Base-by-base conservation (phyloP, 805 yeast species). In the Torulaspora maleeae region DNA sequence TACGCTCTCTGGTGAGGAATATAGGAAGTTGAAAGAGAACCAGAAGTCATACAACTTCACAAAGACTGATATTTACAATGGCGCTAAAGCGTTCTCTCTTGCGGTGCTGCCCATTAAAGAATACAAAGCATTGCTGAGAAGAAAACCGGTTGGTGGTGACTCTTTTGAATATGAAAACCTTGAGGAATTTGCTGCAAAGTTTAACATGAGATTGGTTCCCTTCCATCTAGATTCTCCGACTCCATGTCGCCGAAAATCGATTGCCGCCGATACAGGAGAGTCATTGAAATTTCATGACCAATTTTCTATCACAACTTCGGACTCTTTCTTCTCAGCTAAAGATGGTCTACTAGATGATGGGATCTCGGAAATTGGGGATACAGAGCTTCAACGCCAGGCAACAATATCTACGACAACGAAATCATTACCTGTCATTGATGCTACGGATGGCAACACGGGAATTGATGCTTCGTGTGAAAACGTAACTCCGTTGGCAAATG, bases 31-130 rank as follows among this genome's bases (percentile, higher is more conserved):
- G 13, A 41, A 56, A 15, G 67, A 60, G 15, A 59, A 58, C 35
- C 68, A 64, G 47, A 58, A 60, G 41, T 58, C 59, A 17, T 58
- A 57, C 27, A 45, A 54, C 12, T 44, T 64, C n/a, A 66, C 68
- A 2, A 66, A 61, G 38, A 50, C 66, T 1, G 67, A 65, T 36
- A 51, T 68, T 5, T 63, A 63, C 43, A 55, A 60, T 29, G 61
- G 59, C 15, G 66, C 81, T 3, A 70, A 67, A 54, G 60, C 60
- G 12, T 71, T 72, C 51, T 71, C 72, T 7, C 55, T 77, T 40
- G 65, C 72, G 2, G 72, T 76, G 1, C 50, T 77, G 35, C 70
- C 79, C 1, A 51, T 60, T 5, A 76, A 72, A 0, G 79, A 75
- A 44, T 75, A 72, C 51, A 63, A 60, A 38, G 43, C 55, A 1